Base-by-base conservation (phyloP, 2,329 filamentous ascomycete species). In the Chaetomium sp. region DNA sequence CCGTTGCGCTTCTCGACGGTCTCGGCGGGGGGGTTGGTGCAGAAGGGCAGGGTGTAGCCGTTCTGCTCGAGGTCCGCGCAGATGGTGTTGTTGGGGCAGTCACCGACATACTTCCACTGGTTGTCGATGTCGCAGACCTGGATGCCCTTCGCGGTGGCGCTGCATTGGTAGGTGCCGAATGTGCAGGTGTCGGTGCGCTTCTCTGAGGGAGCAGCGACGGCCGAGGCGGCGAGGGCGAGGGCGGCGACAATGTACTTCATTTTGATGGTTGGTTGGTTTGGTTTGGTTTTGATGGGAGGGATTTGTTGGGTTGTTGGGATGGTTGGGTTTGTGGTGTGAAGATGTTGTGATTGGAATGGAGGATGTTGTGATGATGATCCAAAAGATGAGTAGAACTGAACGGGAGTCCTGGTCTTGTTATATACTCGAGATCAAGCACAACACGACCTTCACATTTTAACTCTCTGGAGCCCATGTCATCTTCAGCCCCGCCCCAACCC, bases 81-180 rank as follows among this genome's bases (percentile, higher is more conserved):
- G 5, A 54, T 6, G 11, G 62, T 65, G 47, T 58, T 59, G n/a
- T 48, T 33, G n/a, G 62, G 64, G 65, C 65, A 67, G 44, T 54
- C 43, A 43, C 64, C 64, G 32, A 65, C 65, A 5, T 64, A 59
- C 57, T 61, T 52, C 63, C 64, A 67, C 12, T 54, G 14, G 56
- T 54, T 55, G 0, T 41, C 2, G n/a, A 66, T 41, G 60, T 64
- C 36, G 59, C 65, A 67, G 56, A 67, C 57, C 58, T 66, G 56
- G 56, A 67, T 65, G 52, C 62, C 63, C n/a, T n/a, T n/a, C 2
- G 55, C 57, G 57, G 55, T 57, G 54, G 61, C 56, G 36, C 34
- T 52, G 19, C 59, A n/a, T n/a, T n/a, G n/a, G 54, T 67, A 67
- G 45, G 55, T 64, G 61, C 65, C 65, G 48, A 66, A 65, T 2